These are phyloP conservation scores for Tagetes patula DNA, from an alignment of 129 eudicot genomes.

Conservation along the genomic window DNA sequence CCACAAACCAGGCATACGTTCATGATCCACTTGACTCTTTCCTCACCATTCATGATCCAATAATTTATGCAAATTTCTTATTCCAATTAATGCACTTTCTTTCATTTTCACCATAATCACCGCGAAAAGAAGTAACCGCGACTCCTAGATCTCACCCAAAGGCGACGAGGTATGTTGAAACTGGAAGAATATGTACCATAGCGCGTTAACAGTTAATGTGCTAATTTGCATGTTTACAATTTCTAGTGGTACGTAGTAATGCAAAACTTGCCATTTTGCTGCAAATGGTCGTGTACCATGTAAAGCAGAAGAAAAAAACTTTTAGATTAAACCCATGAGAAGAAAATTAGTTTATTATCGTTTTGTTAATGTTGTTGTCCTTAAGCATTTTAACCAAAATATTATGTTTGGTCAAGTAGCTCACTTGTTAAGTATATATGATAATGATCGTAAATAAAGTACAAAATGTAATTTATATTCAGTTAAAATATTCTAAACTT, in stretches of 20 bases:
- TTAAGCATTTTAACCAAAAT: neutral
- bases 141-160: constrained; percentile 7
- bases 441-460: neutral
- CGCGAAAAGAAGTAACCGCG: constrained; percentile 14
- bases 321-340: neutral
- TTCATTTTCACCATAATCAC: constrained; percentile 18
- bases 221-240: constrained; percentile 4
- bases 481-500: neutral
- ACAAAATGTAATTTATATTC: neutral
- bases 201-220: neutral
- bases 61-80: constrained; percentile 3
- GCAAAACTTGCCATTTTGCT: neutral
- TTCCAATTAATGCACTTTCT: constrained; percentile 6
- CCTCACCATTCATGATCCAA: constrained; percentile 12
- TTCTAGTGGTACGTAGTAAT: neutral
- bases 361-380: neutral
- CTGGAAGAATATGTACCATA: constrained; percentile 8
- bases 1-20: neutral
- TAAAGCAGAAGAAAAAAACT: neutral
- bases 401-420: neutral
- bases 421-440: neutral
- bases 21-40: neutral
- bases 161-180: constrained; percentile 16
- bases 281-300: neutral
- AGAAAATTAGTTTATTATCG: neutral